Conservation (phyloP, 2,329 filamentous ascomycete species). For the Ophiostoma triangulosporum region DNA sequence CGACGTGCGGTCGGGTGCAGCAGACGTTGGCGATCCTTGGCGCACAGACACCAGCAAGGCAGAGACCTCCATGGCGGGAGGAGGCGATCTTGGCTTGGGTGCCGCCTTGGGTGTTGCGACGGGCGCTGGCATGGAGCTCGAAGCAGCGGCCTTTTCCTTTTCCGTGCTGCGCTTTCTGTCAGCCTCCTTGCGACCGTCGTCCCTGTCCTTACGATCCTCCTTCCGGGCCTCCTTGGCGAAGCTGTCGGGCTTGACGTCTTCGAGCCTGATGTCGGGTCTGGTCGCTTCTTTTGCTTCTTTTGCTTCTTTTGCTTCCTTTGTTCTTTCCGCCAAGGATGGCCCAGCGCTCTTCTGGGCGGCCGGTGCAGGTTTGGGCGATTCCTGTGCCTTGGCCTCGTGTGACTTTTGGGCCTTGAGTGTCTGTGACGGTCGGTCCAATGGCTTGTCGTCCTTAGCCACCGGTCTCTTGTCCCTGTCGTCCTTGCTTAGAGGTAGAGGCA, state of each 20-base stretch:
- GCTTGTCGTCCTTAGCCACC: background rate
- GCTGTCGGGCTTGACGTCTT: background rate
- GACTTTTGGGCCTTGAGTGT: background rate
- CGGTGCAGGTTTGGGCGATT: background rate
- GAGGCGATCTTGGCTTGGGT: background rate
- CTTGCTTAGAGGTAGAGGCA: background rate
- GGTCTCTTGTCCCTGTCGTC: background rate
- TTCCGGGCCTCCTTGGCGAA: background rate
- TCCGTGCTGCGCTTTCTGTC: background rate
- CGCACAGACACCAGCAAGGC: conserved; percentile 11
- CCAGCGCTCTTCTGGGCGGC: background rate
- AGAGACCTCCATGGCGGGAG: background rate
- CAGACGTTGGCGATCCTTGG: background rate
- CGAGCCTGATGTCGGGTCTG: background rate
- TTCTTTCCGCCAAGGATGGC: background rate
- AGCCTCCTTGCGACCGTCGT: background rate
- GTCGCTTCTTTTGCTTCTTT: background rate
- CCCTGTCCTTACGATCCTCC: background rate
- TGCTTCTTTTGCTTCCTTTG: background rate
- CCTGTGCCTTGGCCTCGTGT: background rate
- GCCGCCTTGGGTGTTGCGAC: background rate
- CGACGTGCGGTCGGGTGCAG: conserved; percentile 19
- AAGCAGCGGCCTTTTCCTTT: background rate
- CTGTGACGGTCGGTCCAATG: background rate
- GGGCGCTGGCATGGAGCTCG: background rate